Evolutionary conservation across 2,329 filamentous ascomycete species (phyloP).

Genomic region (Aspergillus versicolor): DNA sequence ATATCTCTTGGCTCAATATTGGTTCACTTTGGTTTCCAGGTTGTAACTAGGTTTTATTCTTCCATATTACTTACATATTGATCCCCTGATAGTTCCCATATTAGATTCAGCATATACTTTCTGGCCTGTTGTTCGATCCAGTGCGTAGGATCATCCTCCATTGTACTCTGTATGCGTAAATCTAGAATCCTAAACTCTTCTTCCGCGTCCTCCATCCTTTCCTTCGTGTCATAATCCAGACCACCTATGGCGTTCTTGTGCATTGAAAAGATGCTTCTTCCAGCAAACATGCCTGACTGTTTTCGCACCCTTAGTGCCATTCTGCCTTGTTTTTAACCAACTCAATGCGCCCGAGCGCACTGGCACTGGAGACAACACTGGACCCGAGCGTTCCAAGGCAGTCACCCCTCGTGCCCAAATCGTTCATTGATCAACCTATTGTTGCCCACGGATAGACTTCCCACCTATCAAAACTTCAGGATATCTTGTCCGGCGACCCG

Average conservation of each 20-base stretch:
- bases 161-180: no score
- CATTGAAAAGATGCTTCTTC: neutral
- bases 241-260: neutral
- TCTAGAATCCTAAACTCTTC: no score
- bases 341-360: neutral
- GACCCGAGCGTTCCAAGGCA: no score
- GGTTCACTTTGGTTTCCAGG: neutral
- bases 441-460: neutral
- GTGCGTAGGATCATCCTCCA: no score
- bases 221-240: neutral
- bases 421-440: neutral
- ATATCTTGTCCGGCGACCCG: neutral
- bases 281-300: neutral
- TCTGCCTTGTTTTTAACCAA: neutral
- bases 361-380: no score
- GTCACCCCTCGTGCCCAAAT: no score
- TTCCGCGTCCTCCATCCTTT: neutral
- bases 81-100: neutral
- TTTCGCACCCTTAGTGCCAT: neutral
- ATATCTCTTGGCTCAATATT: neutral
- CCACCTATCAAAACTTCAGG: neutral
- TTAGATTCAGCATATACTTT: no score
- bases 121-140: no score
- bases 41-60: slow-evolving; percentile 1
- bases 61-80: neutral